Evolutionary conservation across 2,329 filamentous ascomycete species (phyloP).

Genomic region (Paecilomyces sp.): DNA sequence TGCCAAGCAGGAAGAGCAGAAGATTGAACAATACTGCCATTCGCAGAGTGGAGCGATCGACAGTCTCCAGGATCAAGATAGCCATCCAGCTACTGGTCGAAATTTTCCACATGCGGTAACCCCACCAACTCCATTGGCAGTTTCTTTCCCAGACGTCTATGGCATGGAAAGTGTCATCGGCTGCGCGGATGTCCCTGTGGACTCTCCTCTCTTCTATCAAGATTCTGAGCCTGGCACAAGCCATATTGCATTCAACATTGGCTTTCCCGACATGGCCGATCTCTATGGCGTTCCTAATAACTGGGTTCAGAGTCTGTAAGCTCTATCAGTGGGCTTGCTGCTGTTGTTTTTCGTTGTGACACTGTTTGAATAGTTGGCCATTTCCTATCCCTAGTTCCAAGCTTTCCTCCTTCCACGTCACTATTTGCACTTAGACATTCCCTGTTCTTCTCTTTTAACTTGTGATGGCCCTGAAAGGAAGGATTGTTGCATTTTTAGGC

Average conservation of each 20-base stretch:
- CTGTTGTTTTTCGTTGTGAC: not conserved
- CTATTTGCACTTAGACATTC: not conserved
- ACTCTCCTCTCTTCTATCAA: constrained; percentile 20
- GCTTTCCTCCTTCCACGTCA: not conserved
- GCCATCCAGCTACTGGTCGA: constrained; percentile 3
- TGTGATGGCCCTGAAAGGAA: not conserved
- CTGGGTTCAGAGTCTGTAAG: not conserved
- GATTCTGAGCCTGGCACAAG: constrained; percentile 11
- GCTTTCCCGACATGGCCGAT: not conserved
- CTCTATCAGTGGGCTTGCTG: not conserved
- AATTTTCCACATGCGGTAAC: not conserved
- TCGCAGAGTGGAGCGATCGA: constrained; percentile 8
- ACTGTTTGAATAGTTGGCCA: not conserved
- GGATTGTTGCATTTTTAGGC: not conserved
- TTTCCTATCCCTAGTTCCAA: not conserved
- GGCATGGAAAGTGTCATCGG: constrained; percentile 19
- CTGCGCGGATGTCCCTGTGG: constrained; percentile 17
- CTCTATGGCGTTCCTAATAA: not conserved
- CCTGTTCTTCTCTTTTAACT: not conserved
- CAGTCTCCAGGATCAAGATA: constrained; percentile 8
- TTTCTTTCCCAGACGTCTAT: constrained; percentile 11
- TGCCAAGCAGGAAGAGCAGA: constrained; percentile 16
- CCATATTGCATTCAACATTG: not conserved
- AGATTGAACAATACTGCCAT: constrained; percentile 12
- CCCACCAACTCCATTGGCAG: constrained; percentile 9